Evolutionary conservation across 768 basidiomycete genomes (phyloP), one percentile per base, ranked within the genome.

Genomic region (Tulasnella sp.): DNA sequence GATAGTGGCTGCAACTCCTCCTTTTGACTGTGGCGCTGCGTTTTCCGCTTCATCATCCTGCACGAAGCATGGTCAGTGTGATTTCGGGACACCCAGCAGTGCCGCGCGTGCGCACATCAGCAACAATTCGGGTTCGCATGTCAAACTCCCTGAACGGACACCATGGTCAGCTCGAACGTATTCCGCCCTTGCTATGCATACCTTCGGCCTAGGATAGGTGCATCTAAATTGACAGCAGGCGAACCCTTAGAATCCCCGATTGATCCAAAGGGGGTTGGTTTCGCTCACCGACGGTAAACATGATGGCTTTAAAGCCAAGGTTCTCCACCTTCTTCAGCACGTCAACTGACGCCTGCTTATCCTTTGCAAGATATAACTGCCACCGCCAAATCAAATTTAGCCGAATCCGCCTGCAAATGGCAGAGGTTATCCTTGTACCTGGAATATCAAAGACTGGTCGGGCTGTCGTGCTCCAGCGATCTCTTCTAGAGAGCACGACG

Each of bases 231-330:
- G 12, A 34, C 42, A 6, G 27, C 24, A 77, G 2, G 24, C 3
- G 16, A 14, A 12, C 56, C 31, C 56, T 38, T 12, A n/a, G 73
- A 74, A 34, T 6, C 7, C 21, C 21, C 34, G 40, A 24, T 62
- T 14, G 5, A 44, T 76, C 46, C 39, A 1, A 3, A 34, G 1
- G 27, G 24, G 34, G 21, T n/a, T 27, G 34, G 9, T 19, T 2
- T 48, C n/a, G 34, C 76, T 9, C 31, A 77, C 76, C 78, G 44
- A 79, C 96, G 2, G 96, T 98, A 77, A 98, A 87, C 84, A 95
- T 95, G 80, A 98, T 93, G 0, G 94, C 95, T 73, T 92, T 94
- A 85, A 94, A 97, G 0, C 95, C 94, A 6, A 94, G 85, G 40
- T 85, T 83, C 79, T 93, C 92, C 31, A 95, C 89, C 74, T 94